These are phyloP conservation scores for Sarocladium strictum DNA, from an alignment of 2,329 filamentous ascomycete species.

Conservation along the genomic window DNA sequence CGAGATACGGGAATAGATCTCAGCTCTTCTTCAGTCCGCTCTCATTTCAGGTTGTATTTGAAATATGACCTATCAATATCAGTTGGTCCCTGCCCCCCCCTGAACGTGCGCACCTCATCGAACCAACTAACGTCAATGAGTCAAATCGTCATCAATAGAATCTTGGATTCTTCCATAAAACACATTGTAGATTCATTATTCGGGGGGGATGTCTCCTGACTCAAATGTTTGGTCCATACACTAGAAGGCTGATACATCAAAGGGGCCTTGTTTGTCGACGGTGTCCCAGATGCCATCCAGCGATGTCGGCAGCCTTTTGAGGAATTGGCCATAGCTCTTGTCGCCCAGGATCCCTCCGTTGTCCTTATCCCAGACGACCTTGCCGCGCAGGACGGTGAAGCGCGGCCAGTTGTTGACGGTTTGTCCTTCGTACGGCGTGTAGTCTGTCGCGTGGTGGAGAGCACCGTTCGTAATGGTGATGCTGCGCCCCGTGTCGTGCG, in stretches of 20 bases:
- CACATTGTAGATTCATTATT: no score
- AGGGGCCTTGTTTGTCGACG: slow-evolving; percentile 4
- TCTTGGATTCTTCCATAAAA: no score
- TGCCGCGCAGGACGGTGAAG: slow-evolving; percentile 52
- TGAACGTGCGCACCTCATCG: no score
- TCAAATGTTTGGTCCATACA: no score
- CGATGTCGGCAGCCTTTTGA: slow-evolving; percentile 26
- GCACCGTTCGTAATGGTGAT: slow-evolving; percentile 42
- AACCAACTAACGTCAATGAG: no score
- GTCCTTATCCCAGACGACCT: slow-evolving; percentile 52
- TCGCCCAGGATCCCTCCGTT: slow-evolving; percentile 42
- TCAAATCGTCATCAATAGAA: no score
- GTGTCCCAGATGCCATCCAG: slow-evolving; percentile 8
- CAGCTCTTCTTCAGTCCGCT: no score
- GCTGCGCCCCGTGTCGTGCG: slow-evolving; percentile 28
- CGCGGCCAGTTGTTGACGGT: slow-evolving; percentile 55
- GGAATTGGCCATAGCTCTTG: slow-evolving; percentile 42
- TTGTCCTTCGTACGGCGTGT: slow-evolving; percentile 55
- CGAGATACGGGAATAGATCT: no score
- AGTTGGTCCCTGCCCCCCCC: no score
- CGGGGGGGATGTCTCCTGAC: no score
- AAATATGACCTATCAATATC: no score
- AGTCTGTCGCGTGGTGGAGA: slow-evolving; percentile 57
- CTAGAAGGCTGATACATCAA: slow-evolving; percentile 6
- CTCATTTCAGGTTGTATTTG: no score